phyloP scores from a whole-genome alignment of 2,329 filamentous ascomycete species.

The Colletotrichum sansevieriae region DNA sequence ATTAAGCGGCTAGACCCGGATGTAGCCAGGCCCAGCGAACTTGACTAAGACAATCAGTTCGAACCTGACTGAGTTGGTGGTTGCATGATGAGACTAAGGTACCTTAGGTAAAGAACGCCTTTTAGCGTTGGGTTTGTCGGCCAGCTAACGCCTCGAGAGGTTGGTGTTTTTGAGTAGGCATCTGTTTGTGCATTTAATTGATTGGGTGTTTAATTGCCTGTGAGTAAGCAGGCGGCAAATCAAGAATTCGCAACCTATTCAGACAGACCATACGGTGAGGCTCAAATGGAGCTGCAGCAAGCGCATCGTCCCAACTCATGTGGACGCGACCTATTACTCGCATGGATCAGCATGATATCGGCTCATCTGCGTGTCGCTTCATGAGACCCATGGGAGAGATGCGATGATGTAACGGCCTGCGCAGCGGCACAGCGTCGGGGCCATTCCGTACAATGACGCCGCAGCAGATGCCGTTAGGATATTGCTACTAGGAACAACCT shows the following conservation, averaged over 20 bases:
- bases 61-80: not conserved
- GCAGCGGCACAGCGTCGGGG: not conserved
- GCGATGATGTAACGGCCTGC: constrained; percentile 1
- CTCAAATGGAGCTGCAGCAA: not conserved
- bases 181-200: not conserved
- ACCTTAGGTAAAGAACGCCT: too few species aligned
- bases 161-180: not conserved
- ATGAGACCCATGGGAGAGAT: not conserved
- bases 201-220: not conserved
- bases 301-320: not conserved
- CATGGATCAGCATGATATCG: not conserved
- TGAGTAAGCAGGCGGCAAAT: not conserved
- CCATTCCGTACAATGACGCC: constrained; percentile 11
- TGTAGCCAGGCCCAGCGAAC: not conserved
- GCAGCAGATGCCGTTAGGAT: not conserved
- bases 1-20: constrained; percentile 35
- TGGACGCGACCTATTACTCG: constrained; percentile 3
- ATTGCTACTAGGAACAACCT: not conserved
- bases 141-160: not conserved
- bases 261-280: not conserved
- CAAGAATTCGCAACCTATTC: not conserved
- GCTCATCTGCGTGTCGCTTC: not conserved
- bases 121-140: not conserved
- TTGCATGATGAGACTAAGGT: too few species aligned
- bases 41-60: constrained; percentile 12